Evolutionary conservation across 2,329 filamentous ascomycete genomes (phyloP), one percentile per base, ranked within the genome.

Genomic region (Talaromyces amestolkiae): DNA sequence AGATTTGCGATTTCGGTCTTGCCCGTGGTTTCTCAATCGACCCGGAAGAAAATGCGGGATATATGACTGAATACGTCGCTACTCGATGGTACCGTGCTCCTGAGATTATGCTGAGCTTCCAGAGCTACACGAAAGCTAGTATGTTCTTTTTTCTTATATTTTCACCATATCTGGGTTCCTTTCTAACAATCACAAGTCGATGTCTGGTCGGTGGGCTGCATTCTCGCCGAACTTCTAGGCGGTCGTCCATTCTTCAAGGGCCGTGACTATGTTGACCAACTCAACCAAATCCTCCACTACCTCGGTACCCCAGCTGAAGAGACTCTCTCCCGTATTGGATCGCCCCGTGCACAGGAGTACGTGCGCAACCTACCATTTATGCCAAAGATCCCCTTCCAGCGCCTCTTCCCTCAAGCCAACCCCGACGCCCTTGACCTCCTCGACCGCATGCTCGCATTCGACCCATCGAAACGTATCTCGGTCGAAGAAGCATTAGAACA

Each of bases 71-170:
- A 81, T 99, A 99, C 75, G 95, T 99, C 64, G 95, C 95, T 60
- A 99, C 95, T 61, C 87, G 95, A 82, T 99, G 95, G 95, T 99
- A 99, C 80, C 90, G 95, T 81, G 95, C 95, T 3, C 95, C 95
- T 5, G 95, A 99, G 80, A 99, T 99, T 73, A 99, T 99, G 95
- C 83, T 99, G 79, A 97, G 93, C 83, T 99, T 99, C 87, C 94
- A 98, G 81, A 97, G 93, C 83, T 99, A 99, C 81, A 99, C 95
- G 74, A 99, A 99, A 92, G 95, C 95, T 72, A 99, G 95, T 98
- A 88, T 65, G 93, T 94, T 9, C 17, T 9, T 22, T 8, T 13
- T 15, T 43, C 35, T 45, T 15, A 17, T 15, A 7, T 31, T 4
- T 54, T 8, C 10, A 15, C 15, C 17, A 11, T 3, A 17, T 67